phyloP scores from a whole-genome alignment of 192 early-diverging fungal species.

The Coemansia interrupta region DNA sequence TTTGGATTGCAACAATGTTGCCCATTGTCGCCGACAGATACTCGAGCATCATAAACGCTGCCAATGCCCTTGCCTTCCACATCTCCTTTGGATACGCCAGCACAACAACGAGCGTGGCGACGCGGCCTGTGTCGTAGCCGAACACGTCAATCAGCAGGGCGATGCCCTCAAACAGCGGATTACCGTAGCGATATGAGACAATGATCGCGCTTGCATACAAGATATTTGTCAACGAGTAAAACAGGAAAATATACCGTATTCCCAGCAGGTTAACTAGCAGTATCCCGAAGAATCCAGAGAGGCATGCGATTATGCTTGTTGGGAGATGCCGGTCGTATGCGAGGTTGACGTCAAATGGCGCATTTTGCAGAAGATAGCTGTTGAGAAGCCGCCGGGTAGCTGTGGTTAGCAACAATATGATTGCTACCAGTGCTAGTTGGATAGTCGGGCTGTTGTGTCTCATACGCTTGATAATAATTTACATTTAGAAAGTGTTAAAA shows the following conservation, averaged over 20 bases:
- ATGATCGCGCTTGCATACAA: conserved; percentile 33
- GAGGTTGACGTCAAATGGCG: conserved; percentile 26
- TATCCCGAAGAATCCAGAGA: conserved; percentile 30
- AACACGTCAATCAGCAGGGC: conserved; percentile 15
- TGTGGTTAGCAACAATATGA: conserved; percentile 22
- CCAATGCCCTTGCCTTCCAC: conserved; percentile 37
- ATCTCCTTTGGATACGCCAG: conserved; percentile 34
- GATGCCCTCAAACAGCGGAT: conserved; percentile 9
- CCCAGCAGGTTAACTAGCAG: conserved; percentile 32
- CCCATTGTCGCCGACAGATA: conserved; percentile 38
- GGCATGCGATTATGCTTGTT: conserved; percentile 27
- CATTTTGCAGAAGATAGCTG: conserved; percentile 20
- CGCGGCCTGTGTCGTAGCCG: conserved; percentile 25
- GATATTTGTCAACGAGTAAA: conserved; percentile 24
- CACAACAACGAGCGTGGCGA: conserved; percentile 30
- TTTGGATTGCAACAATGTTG: conserved; percentile 20
- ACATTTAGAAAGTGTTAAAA: too few relatives aligned
- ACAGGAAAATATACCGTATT: conserved; percentile 22
- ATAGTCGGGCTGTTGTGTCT: conserved; percentile 29
- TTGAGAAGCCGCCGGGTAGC: conserved; percentile 20
- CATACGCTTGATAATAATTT: conserved; percentile 2
- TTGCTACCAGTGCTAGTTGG: conserved; percentile 22
- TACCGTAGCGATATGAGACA: conserved; percentile 17
- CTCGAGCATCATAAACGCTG: conserved; percentile 26
- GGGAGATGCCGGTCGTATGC: conserved; percentile 26